A percentile compares a stretch with the other conserved stretches of the same genome.
These are phyloP conservation scores for Phytophthora uliginosa DNA, from an alignment of 352 stramenopile species.

Conservation along the genomic window DNA sequence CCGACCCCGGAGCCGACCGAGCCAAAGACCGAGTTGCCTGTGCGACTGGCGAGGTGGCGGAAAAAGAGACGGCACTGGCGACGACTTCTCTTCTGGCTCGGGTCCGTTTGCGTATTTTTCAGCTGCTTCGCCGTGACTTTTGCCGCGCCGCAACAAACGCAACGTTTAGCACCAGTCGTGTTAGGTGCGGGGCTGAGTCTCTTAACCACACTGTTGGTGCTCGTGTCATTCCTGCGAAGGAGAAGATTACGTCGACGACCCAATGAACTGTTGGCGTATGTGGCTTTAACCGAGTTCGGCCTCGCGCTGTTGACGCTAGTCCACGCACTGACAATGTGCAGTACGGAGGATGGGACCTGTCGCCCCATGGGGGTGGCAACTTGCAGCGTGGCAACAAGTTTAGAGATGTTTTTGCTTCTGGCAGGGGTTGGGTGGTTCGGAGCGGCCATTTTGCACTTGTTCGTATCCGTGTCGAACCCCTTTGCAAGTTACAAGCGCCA, in stretches of 20 bases:
- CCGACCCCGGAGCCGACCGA: conserved; percentile 13
- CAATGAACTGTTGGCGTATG: conserved; percentile 77
- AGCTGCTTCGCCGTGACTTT: conserved; percentile 60
- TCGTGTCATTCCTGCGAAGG: conserved; percentile 63
- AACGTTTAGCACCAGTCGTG: conserved; percentile 55
- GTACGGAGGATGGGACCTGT: conserved; percentile 40
- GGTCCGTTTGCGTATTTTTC: conserved; percentile 38
- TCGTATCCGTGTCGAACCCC: conserved; percentile 80
- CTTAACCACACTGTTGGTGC: conserved; percentile 54
- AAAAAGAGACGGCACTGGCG: conserved; percentile 31
- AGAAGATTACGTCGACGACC: conserved; percentile 49
- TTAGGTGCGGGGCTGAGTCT: conserved; percentile 64
- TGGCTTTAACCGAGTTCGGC: conserved; percentile 69
- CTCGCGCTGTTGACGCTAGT: conserved; percentile 56
- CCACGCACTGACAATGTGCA: conserved; percentile 61
- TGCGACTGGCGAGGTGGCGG: conserved; percentile 41
- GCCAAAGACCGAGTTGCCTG: conserved; percentile 45
- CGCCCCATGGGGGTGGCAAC: conserved; percentile 42
- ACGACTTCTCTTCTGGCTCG: conserved; percentile 41
- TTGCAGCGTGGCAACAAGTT: conserved; percentile 47
- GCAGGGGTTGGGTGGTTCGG: conserved; percentile 77
- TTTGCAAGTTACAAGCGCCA: conserved; percentile 81
- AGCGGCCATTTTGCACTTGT: conserved; percentile 75
- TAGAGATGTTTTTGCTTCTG: conserved; percentile 74
- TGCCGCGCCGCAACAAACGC: conserved; percentile 42